Evolutionary conservation across 805 yeast species (phyloP).

Genomic region (Ogataea naganishii): DNA sequence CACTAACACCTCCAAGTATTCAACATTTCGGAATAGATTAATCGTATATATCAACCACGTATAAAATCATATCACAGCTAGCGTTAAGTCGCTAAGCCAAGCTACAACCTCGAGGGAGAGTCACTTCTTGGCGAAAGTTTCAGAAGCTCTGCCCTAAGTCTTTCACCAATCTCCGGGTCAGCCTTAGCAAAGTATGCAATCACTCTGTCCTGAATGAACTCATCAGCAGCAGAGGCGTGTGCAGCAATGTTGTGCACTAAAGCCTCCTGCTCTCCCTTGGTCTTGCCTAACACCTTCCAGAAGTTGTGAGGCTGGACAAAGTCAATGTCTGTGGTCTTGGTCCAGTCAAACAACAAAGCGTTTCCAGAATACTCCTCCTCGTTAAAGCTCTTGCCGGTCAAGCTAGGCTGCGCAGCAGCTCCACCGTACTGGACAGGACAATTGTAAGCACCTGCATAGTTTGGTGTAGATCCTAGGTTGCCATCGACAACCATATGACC

Average conservation of each 20-base stretch:
- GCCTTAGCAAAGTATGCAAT: conserved; percentile 71
- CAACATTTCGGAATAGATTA: not conserved
- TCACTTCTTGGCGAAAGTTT: conserved; percentile 38
- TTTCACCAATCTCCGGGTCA: conserved; percentile 55
- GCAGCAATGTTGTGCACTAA: conserved; percentile 78
- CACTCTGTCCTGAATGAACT: conserved; percentile 71
- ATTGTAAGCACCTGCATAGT: conserved; percentile 54
- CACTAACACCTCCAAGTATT: not conserved
- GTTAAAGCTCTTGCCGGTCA: conserved; percentile 4
- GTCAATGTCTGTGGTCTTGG: conserved; percentile 51
- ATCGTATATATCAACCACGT: no score
- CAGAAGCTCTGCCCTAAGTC: conserved; percentile 56
- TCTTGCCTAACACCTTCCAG: conserved; percentile 70
- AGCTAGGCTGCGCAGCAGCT: conserved; percentile 10
- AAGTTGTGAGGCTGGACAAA: conserved; percentile 69
- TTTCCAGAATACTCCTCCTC: conserved; percentile 26
- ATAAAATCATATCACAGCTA: no score
- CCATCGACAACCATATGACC: conserved; percentile 67
- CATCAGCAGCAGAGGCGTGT: conserved; percentile 63
- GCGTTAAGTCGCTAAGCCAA: no score
- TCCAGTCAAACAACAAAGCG: conserved; percentile 77
- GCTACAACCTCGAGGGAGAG: conserved; percentile 18
- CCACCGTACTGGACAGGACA: conserved; percentile 37
- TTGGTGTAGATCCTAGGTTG: conserved; percentile 72
- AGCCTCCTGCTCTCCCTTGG: conserved; percentile 76